Evolutionary conservation across 345 rosid species (phyloP).

Genomic region (Linum lewisii): DNA sequence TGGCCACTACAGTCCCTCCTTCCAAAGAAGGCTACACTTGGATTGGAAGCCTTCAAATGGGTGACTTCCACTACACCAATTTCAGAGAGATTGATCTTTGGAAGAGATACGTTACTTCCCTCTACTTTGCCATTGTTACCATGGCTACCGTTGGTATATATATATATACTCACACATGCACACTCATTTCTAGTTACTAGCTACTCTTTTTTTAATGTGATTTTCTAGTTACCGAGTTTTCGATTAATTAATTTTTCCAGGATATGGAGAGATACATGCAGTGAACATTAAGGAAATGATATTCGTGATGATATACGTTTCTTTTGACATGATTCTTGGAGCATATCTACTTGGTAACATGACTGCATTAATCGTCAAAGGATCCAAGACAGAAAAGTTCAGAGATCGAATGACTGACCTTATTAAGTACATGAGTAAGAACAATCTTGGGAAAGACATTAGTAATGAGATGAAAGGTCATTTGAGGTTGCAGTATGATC

Average conservation of each 20-base stretch:
- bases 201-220: no score
- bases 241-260: slow-evolving; percentile 27
- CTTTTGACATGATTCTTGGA: slow-evolving; percentile 83
- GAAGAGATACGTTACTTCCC: slow-evolving; percentile 63
- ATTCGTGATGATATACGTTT: slow-evolving; percentile 69
- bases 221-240: no score
- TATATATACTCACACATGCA: no score
- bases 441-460: slow-evolving; percentile 50
- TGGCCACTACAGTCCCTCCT: slow-evolving; percentile 74
- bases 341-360: slow-evolving; percentile 89
- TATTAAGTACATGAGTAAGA: slow-evolving; percentile 53
- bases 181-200: no score
- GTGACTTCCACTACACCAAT: slow-evolving; percentile 44
- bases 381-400: slow-evolving; percentile 74
- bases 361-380: slow-evolving; percentile 85
- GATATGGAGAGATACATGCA: slow-evolving; percentile 88
- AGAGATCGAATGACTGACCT: slow-evolving; percentile 71
- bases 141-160: slow-evolving; percentile 84
- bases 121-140: slow-evolving; percentile 77
- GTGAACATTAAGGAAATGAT: slow-evolving; percentile 83
- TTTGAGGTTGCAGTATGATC: slow-evolving; percentile 48
- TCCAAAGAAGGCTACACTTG: slow-evolving; percentile 75
- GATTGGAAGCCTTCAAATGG: slow-evolving; percentile 86
- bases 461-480: slow-evolving; percentile 58
- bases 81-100: slow-evolving; percentile 72